Conservation (phyloP, 805 yeast species). For the Suhomyces sp. region DNA sequence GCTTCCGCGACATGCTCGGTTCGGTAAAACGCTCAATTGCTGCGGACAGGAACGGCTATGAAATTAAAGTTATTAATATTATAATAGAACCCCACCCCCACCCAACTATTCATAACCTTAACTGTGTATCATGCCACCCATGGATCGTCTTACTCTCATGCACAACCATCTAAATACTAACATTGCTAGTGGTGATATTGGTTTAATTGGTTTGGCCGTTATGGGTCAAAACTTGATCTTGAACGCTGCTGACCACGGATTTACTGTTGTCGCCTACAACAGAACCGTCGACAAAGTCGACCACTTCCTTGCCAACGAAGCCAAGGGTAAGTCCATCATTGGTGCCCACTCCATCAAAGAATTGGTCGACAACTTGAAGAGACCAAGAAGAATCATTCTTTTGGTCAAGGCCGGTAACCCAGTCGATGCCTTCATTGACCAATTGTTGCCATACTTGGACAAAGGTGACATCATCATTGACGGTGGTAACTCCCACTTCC, state of each 20-base stretch:
- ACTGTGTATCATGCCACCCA: slow-evolving; percentile 1
- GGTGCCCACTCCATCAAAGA: slow-evolving; percentile 94
- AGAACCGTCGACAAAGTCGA: slow-evolving; percentile 96
- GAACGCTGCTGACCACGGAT: slow-evolving; percentile 98
- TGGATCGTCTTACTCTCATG: slow-evolving; percentile 10
- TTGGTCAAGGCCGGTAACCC: slow-evolving; percentile 96
- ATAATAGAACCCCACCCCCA: too few species aligned
- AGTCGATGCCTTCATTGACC: slow-evolving; percentile 87
- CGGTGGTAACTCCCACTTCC: slow-evolving; percentile 99
- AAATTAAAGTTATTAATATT: not conserved
- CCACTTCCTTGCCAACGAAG: slow-evolving; percentile 88
- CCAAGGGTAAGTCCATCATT: slow-evolving; percentile 93
- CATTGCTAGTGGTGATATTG: slow-evolving; percentile 79
- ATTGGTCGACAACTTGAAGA: slow-evolving; percentile 82
- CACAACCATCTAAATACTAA: slow-evolving; percentile 21
- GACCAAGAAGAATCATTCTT: slow-evolving; percentile 93
- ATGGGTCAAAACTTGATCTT: slow-evolving; percentile 98
- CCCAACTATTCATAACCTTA: not conserved
- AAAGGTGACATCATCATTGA: slow-evolving; percentile 97
- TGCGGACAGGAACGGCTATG: not conserved
- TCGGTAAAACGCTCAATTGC: not conserved
- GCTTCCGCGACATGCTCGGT: not conserved
- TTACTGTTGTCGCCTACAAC: slow-evolving; percentile 97
- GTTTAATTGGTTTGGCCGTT: slow-evolving; percentile 98
- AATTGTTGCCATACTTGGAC: slow-evolving; percentile 87